phyloP scores from a whole-genome alignment of 2,329 filamentous ascomycete genomes.

The Xylariales sp. region DNA sequence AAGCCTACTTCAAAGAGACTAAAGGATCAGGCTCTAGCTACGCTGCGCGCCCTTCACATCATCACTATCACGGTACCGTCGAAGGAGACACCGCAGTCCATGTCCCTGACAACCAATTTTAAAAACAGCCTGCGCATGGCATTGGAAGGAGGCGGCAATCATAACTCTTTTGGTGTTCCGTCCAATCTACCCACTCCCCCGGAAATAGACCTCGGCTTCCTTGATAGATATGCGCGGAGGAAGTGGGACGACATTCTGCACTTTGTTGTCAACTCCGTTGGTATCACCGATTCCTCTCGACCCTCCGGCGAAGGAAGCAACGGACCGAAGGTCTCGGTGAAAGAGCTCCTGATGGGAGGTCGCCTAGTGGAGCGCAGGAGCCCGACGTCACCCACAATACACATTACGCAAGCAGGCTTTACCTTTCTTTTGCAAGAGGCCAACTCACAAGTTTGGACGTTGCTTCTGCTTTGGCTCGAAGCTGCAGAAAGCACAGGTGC shows the following conservation, averaged over 20 bases:
- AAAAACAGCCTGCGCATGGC: constrained; percentile 78
- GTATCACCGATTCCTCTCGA: constrained; percentile 32
- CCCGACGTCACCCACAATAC: constrained; percentile 40
- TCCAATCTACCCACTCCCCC: constrained; percentile 59
- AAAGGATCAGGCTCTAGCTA: constrained; percentile 77
- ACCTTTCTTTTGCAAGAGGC: constrained; percentile 92
- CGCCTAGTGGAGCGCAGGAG: constrained; percentile 65
- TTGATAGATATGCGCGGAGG: constrained; percentile 80
- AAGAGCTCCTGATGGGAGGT: constrained; percentile 75
- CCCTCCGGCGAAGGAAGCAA: constrained; percentile 33
- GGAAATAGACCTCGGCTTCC: constrained; percentile 63
- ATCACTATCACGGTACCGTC: constrained; percentile 59
- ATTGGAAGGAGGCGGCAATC: constrained; percentile 79
- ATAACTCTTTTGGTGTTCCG: constrained; percentile 87
- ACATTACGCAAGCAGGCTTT: constrained; percentile 90
- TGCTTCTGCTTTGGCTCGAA: constrained; percentile 89
- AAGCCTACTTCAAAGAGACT: constrained; percentile 62
- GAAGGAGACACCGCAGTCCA: constrained; percentile 62
- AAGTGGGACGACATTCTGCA: constrained; percentile 97
- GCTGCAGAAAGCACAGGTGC: constrained; percentile 52
- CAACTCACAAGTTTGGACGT: constrained; percentile 95
- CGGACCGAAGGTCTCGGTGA: constrained; percentile 72
- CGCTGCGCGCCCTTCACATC: constrained; percentile 84
- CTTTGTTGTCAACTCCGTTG: constrained; percentile 82
- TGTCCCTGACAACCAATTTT: constrained; percentile 78